Evolutionary conservation across 2,329 filamentous ascomycete species (phyloP).

Genomic region (Aspergillus versicolor): DNA sequence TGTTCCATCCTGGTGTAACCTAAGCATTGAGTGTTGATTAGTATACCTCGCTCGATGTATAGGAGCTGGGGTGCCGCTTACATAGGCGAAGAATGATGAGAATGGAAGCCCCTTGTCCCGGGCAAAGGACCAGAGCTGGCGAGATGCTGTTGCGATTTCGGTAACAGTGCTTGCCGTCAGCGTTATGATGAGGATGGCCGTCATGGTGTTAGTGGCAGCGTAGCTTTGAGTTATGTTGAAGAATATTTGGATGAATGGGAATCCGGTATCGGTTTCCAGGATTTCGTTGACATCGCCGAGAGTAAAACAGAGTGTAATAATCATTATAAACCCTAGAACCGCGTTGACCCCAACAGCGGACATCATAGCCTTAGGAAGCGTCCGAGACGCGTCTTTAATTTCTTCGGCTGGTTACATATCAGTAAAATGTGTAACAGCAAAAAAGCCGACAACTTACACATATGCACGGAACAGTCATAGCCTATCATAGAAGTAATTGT

Average conservation of each 20-base stretch:
- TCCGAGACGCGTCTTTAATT: slow-evolving; percentile 48
- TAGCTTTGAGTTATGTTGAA: slow-evolving; percentile 50
- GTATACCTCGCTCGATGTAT: neutral
- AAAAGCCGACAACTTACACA: slow-evolving; percentile 36
- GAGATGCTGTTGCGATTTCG: slow-evolving; percentile 58
- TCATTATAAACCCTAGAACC: slow-evolving; percentile 54
- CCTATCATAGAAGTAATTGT: slow-evolving; percentile 44
- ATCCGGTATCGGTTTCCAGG: slow-evolving; percentile 48
- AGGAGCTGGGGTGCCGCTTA: slow-evolving; percentile 20
- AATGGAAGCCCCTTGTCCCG: slow-evolving; percentile 44
- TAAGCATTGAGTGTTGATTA: slow-evolving; percentile 14
- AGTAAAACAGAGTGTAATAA: slow-evolving; percentile 57
- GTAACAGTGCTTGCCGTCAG: slow-evolving; percentile 52
- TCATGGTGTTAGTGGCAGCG: slow-evolving; percentile 52
- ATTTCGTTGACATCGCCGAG: slow-evolving; percentile 50
- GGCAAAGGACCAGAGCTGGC: slow-evolving; percentile 58
- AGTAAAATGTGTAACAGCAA: neutral
- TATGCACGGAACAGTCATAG: slow-evolving; percentile 46
- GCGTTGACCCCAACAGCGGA: slow-evolving; percentile 52
- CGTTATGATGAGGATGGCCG: slow-evolving; percentile 50
- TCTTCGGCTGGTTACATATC: slow-evolving; percentile 35
- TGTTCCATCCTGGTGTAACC: slow-evolving; percentile 40
- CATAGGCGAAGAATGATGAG: slow-evolving; percentile 38
- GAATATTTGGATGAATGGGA: slow-evolving; percentile 62
- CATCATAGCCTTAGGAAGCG: slow-evolving; percentile 54